Evolutionary conservation across 139 green algal genomes (phyloP).

Genomic region (Ulvella scutata): DNA sequence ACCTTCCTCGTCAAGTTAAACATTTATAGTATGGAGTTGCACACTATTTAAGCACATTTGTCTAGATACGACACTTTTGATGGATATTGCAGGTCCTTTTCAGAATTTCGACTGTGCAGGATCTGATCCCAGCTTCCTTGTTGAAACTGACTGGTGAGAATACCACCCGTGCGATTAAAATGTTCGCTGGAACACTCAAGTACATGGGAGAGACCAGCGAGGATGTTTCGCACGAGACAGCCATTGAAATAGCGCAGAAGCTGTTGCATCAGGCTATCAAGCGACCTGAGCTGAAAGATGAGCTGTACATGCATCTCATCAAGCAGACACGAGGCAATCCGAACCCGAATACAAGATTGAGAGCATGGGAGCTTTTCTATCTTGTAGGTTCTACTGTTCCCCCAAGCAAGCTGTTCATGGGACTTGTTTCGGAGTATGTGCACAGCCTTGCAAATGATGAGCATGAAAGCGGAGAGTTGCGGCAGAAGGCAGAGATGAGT

Average conservation of each 20-base stretch:
- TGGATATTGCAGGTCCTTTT: no score
- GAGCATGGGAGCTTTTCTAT: conserved; percentile 34
- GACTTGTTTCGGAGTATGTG: conserved; percentile 78
- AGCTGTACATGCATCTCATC: conserved; percentile 38
- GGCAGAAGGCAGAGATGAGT: conserved; percentile 21
- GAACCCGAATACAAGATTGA: neutral
- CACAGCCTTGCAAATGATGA: conserved; percentile 46
- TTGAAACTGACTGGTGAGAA: conserved; percentile 74
- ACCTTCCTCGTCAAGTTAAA: no score
- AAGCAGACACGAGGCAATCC: conserved; percentile 30
- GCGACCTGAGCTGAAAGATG: conserved; percentile 30
- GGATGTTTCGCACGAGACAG: neutral
- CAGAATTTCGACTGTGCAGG: no score
- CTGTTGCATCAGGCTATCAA: conserved; percentile 52
- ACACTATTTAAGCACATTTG: no score
- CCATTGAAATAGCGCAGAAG: conserved; percentile 68
- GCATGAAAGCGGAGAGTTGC: conserved; percentile 17
- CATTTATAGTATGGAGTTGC: no score
- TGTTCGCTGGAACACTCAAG: conserved; percentile 69
- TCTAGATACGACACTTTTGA: no score
- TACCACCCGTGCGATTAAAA: conserved; percentile 66
- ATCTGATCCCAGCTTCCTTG: conserved; percentile 74
- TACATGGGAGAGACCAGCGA: conserved; percentile 50
- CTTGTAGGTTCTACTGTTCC: conserved; percentile 18
- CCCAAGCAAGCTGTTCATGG: conserved; percentile 50